These are phyloP conservation scores for Chrysoporthe cubensis DNA, from an alignment of 2,329 filamentous ascomycete genomes.

Conservation along the genomic window DNA sequence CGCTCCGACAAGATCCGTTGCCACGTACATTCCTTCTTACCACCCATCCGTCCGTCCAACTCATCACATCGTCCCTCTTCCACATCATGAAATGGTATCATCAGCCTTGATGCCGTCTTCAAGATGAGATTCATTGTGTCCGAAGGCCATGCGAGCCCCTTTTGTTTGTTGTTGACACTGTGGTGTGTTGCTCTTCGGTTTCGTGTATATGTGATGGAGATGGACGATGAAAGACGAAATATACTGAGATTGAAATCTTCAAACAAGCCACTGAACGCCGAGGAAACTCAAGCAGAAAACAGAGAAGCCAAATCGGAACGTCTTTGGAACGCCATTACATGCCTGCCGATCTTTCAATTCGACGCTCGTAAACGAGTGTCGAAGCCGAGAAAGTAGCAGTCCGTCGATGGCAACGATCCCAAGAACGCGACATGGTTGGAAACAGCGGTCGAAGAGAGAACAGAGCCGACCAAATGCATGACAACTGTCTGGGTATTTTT, in stretches of 20 bases:
- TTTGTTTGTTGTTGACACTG: slow-evolving; percentile 19
- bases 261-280: slow-evolving; percentile 22
- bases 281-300: slow-evolving; percentile 8
- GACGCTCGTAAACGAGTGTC: not conserved
- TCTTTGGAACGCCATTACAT: slow-evolving; percentile 4
- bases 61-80: slow-evolving; percentile 15
- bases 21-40: slow-evolving; percentile 13
- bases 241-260: slow-evolving; percentile 23
- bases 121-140: not conserved
- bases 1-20: slow-evolving; percentile 17
- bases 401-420: slow-evolving; percentile 28
- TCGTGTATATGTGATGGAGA: slow-evolving; percentile 11
- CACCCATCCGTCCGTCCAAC: slow-evolving; percentile 15
- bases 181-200: slow-evolving; percentile 19
- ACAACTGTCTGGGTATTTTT: slow-evolving; percentile 54
- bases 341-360: slow-evolving; percentile 1
- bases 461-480: slow-evolving; percentile 51
- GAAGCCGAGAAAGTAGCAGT: not conserved
- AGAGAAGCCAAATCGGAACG: slow-evolving; percentile 13
- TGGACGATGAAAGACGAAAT: slow-evolving; percentile 16
- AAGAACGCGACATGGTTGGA: slow-evolving; percentile 36
- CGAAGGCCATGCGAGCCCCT: slow-evolving; percentile 14
- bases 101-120: slow-evolving; percentile 14
- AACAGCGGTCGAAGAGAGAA: slow-evolving; percentile 43
- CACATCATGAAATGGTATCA: slow-evolving; percentile 27